These are phyloP conservation scores for Terana coerulea DNA, from an alignment of 768 basidiomycete genomes.

Conservation along the genomic window DNA sequence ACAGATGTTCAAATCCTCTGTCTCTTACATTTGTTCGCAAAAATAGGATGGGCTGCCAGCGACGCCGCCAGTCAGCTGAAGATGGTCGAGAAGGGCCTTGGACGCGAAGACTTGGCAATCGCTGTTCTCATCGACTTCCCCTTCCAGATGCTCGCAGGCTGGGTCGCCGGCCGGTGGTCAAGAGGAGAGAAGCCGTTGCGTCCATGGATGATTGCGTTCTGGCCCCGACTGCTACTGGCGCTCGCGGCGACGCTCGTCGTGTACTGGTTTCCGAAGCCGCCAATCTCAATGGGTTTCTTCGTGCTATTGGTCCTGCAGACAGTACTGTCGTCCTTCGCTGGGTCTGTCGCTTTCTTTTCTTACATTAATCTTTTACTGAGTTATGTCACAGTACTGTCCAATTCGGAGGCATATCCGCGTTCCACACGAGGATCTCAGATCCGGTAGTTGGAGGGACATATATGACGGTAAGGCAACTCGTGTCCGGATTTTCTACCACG, in stretches of 20 bases:
- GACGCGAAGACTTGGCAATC: slow-evolving; percentile 92
- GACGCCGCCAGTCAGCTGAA: slow-evolving; percentile 90
- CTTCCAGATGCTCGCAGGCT: slow-evolving; percentile 93
- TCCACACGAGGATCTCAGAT: slow-evolving; percentile 95
- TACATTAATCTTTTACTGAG: not conserved
- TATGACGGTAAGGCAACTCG: slow-evolving; percentile 75
- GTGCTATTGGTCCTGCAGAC: slow-evolving; percentile 76
- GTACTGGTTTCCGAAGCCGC: slow-evolving; percentile 77
- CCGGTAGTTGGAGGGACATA: slow-evolving; percentile 98
- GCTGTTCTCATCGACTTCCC: slow-evolving; percentile 97
- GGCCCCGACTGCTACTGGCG: slow-evolving; percentile 78
- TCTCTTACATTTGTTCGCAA: slow-evolving; percentile 83
- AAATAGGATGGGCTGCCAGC: slow-evolving; percentile 92
- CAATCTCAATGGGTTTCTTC: slow-evolving; percentile 76
- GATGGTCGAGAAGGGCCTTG: slow-evolving; percentile 94
- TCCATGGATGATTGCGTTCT: slow-evolving; percentile 90
- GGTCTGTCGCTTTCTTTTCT: slow-evolving; percentile 46
- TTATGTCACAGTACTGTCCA: slow-evolving; percentile 78
- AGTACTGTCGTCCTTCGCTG: slow-evolving; percentile 77
- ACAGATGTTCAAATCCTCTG: slow-evolving; percentile 89
- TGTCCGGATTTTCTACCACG: not conserved
- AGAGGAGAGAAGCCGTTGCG: slow-evolving; percentile 72
- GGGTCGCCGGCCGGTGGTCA: slow-evolving; percentile 91
- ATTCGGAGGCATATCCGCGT: slow-evolving; percentile 98
- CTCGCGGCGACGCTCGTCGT: slow-evolving; percentile 73